A percentile compares a stretch with the other conserved stretches of the same genome.
These are phyloP conservation scores for Vigna nakashimae DNA, from an alignment of 306 rosid species.

Conservation along the genomic window DNA sequence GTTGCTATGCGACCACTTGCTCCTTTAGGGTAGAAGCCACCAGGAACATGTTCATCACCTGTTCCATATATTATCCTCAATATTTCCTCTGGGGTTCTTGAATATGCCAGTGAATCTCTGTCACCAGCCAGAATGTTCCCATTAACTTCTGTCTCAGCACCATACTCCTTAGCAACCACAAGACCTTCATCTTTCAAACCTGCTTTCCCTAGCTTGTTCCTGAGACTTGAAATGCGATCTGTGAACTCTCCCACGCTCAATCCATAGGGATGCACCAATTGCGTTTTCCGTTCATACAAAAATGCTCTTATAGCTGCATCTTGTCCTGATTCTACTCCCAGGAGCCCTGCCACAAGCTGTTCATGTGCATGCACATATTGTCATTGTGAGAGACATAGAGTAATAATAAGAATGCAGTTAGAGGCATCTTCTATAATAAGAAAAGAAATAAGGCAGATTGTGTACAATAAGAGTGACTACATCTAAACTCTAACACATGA, in stretches of 20 bases:
- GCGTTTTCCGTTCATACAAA: constrained; percentile 46
- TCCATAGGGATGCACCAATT: constrained; percentile 55
- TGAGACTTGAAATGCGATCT: constrained; percentile 59
- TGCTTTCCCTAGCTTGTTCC: constrained; percentile 57
- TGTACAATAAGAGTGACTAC: too few relatives aligned
- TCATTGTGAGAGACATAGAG: too few relatives aligned
- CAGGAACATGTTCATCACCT: constrained; percentile 67
- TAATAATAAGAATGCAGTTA: too few relatives aligned
- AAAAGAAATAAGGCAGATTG: too few relatives aligned
- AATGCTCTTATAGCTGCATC: constrained; percentile 75
- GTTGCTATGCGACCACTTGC: constrained; percentile 70
- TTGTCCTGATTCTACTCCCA: constrained; percentile 81
- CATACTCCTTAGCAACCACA: constrained; percentile 41
- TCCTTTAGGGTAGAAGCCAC: constrained; percentile 83
- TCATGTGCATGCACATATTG: not conserved
- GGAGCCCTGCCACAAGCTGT: constrained; percentile 80
- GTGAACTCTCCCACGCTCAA: constrained; percentile 73
- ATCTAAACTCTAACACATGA: too few relatives aligned
- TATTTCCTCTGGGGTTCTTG: constrained; percentile 71
- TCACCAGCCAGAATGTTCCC: constrained; percentile 77
- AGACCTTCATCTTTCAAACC: constrained; percentile 88
- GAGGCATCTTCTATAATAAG: too few relatives aligned
- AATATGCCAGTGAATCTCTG: constrained; percentile 56
- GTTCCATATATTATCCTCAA: constrained; percentile 71
- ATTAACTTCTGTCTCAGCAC: constrained; percentile 56